Evolutionary conservation across 2,329 filamentous ascomycete species (phyloP).

Genomic region (Fusarium neocosmosporiellum): DNA sequence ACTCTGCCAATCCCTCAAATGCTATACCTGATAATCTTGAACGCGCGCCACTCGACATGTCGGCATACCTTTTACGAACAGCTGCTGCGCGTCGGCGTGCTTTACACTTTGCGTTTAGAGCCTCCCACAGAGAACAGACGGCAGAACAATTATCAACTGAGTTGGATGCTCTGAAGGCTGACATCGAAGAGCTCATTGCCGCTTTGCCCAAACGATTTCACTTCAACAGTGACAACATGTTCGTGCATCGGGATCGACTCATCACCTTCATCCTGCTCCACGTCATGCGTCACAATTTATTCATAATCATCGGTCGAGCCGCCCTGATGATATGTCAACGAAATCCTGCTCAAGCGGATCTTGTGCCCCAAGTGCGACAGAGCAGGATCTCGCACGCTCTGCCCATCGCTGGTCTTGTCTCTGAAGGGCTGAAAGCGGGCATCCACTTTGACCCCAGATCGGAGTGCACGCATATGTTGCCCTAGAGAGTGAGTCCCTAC

Average conservation of each 20-base stretch:
- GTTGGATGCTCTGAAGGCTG: neutral
- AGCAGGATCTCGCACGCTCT: neutral
- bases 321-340: neutral
- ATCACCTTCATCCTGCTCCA: neutral
- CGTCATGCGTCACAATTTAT: neutral
- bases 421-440: neutral
- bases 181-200: neutral
- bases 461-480: neutral
- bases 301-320: neutral
- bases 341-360: neutral
- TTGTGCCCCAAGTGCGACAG: neutral
- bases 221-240: neutral
- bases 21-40: neutral
- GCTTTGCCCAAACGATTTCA: neutral
- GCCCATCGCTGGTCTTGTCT: neutral
- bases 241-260: neutral
- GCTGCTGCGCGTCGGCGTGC: conserved; percentile 7
- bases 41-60: conserved; percentile 9
- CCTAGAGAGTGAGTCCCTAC: neutral
- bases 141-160: neutral
- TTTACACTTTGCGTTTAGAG: conserved; percentile 7
- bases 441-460: neutral
- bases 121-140: neutral
- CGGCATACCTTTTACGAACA: conserved; percentile 8
- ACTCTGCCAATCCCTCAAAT: neutral